Conservation (phyloP, 2,329 filamentous ascomycete genomes). For the Aspergillus sp. region DNA sequence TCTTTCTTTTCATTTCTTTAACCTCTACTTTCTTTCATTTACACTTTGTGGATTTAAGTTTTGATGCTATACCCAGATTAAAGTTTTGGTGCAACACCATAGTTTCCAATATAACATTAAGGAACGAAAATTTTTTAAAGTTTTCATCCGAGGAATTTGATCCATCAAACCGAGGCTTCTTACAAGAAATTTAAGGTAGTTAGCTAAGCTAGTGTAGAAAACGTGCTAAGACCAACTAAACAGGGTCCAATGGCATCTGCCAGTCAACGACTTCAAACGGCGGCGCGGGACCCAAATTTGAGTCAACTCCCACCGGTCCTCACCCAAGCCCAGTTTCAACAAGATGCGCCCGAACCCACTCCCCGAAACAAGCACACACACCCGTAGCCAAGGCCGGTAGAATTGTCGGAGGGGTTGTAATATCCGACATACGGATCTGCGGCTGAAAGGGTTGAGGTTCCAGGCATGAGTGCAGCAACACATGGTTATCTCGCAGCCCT, state of each 20-base stretch:
- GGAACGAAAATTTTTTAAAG: not conserved
- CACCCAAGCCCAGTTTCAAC: conserved; percentile 2
- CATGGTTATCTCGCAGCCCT: not conserved
- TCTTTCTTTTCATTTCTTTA: not conserved
- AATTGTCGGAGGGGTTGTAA: not conserved
- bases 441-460: conserved; percentile 1
- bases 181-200: too few species aligned
- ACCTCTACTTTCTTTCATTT: not conserved
- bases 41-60: not conserved
- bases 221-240: not conserved
- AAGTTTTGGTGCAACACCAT: conserved; percentile 5
- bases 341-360: not conserved
- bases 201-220: not conserved
- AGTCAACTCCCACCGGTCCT: not conserved
- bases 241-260: not conserved
- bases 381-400: not conserved
- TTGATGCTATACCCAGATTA: conserved; percentile 5
- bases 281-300: not conserved
- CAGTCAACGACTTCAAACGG: not conserved
- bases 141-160: not conserved
- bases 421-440: conserved; percentile 3
- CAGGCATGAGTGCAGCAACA: not conserved
- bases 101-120: conserved; percentile 1
- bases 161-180: not conserved
- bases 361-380: not conserved